Conservation (phyloP, 1,284 basidiomycete species). For the Trichosporon ovoides region DNA sequence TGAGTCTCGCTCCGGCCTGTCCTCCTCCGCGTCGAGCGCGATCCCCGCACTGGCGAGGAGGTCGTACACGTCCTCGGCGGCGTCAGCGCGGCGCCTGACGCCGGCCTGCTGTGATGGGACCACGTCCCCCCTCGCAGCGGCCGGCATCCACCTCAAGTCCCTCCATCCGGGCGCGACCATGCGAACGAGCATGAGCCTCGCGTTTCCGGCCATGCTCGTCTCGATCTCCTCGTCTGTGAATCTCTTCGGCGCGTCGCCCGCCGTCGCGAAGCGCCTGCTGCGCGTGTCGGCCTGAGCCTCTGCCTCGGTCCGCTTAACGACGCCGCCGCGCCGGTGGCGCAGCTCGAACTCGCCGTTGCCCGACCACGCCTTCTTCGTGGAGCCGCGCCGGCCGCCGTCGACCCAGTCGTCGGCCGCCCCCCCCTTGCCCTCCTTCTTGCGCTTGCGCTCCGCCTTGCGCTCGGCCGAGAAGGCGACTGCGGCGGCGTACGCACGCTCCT, state of each 20-base stretch:
- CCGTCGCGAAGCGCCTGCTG: background rate
- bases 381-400: background rate
- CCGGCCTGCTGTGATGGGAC: background rate
- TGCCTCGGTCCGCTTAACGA: background rate
- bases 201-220: constrained; percentile 15
- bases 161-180: constrained; percentile 33
- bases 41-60: constrained; percentile 1
- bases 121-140: background rate
- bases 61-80: background rate
- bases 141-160: constrained; percentile 5
- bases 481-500: constrained; percentile 11
- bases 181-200: constrained; percentile 32
- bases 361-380: background rate
- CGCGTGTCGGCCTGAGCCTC: background rate
- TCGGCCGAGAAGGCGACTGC: no score
- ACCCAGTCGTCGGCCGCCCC: background rate
- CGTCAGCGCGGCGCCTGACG: constrained; percentile 1
- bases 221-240: background rate
- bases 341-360: no score
- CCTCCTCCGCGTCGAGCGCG: background rate
- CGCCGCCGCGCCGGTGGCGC: background rate
- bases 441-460: constrained; percentile 10
- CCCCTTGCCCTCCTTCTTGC: background rate
- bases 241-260: background rate
- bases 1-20: no score